Evolutionary conservation across 257 asterid genomes (phyloP).

Genomic region (Misopates orontium): DNA sequence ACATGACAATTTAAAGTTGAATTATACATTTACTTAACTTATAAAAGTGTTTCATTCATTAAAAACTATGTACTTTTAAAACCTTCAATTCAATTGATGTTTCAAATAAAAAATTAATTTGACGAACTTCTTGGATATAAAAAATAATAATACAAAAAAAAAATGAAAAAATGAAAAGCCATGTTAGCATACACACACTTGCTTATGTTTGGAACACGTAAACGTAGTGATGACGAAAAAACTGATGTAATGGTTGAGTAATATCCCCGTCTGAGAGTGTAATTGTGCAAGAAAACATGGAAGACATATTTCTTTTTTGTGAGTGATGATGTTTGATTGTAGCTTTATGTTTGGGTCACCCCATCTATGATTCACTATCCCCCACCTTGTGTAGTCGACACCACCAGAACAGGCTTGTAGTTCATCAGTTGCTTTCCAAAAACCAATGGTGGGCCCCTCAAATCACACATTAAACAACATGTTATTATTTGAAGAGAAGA

Average conservation of each 20-base stretch:
- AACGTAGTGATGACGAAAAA: conserved; percentile 70
- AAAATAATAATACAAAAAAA: no score
- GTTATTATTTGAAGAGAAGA: conserved; percentile 4
- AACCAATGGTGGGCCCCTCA: conserved; percentile 68
- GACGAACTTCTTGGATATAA: no score
- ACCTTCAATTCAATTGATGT: no score
- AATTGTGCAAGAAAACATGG: conserved; percentile 36
- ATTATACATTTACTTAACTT: no score
- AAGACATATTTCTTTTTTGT: conserved; percentile 6
- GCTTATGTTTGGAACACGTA: conserved; percentile 23
- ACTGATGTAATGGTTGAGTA: conserved; percentile 75
- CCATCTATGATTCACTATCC: conserved; percentile 49
- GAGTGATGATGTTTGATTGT: conserved; percentile 25
- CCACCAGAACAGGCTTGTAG: conserved; percentile 57
- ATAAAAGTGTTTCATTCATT: no score
- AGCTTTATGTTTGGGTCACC: conserved; percentile 57
- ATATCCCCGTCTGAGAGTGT: conserved; percentile 61
- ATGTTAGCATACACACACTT: no score
- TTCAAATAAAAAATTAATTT: no score
- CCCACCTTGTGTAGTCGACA: conserved; percentile 40
- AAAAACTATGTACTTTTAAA: no score
- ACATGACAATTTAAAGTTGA: no score
- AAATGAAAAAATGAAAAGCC: no score
- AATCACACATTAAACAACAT: conserved; percentile 29
- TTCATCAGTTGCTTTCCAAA: conserved; percentile 59